These are phyloP conservation scores for Schoenoplectus triqueter DNA, from an alignment of 202 grass and related monocot genomes.

Conservation along the genomic window DNA sequence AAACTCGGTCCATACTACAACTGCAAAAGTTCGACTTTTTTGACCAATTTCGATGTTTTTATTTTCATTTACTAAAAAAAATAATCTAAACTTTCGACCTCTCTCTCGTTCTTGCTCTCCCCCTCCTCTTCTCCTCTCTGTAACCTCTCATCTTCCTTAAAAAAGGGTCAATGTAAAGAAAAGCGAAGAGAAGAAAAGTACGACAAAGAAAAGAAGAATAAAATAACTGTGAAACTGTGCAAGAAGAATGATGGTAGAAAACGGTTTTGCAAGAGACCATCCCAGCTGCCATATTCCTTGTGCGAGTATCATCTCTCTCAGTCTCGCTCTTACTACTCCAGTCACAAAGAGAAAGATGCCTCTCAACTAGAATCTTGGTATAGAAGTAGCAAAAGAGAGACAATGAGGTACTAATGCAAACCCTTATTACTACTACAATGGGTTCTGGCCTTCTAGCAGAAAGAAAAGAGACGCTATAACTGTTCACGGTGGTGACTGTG, in stretches of 20 bases:
- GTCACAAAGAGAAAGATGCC: neutral
- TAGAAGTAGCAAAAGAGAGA: slow-evolving; percentile 7
- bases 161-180: neutral
- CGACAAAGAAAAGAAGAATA: slow-evolving; percentile 29
- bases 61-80: slow-evolving; percentile 25
- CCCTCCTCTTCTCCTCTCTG: slow-evolving; percentile 2
- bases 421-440: slow-evolving; percentile 77
- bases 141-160: slow-evolving; percentile 31
- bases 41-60: no score
- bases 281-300: slow-evolving; percentile 49
- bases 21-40: neutral
- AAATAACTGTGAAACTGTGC: slow-evolving; percentile 37
- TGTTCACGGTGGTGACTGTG: no score
- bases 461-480: slow-evolving; percentile 39
- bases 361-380: neutral
- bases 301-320: slow-evolving; percentile 60
- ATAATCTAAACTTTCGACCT: slow-evolving; percentile 44
- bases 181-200: slow-evolving; percentile 22
- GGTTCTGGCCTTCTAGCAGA: slow-evolving; percentile 59
- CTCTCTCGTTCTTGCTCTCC: slow-evolving; percentile 19
- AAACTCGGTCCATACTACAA: neutral
- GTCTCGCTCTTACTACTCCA: slow-evolving; percentile 43
- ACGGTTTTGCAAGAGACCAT: slow-evolving; percentile 54
- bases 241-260: slow-evolving; percentile 72
- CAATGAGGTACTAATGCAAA: slow-evolving; percentile 14